phyloP scores from a whole-genome alignment of 2,329 filamentous ascomycete species.

The Alternaria arbusti region DNA sequence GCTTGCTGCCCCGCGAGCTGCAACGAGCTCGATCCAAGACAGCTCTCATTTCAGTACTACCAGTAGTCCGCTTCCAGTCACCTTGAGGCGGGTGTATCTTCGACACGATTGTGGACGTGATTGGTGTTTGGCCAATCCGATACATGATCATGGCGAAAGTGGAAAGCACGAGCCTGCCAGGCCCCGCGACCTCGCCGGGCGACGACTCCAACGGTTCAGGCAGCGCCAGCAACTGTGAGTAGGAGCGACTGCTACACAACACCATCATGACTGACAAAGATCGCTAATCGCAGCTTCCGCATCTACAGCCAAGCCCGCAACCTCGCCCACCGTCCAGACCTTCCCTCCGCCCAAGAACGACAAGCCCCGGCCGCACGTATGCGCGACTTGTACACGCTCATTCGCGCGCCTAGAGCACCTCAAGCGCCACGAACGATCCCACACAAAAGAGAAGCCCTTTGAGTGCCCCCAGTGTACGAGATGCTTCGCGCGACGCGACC shows the following conservation, averaged over 20 bases:
- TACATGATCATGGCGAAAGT: constrained; percentile 32
- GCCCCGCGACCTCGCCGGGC: constrained; percentile 34
- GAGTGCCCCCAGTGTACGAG: constrained; percentile 93
- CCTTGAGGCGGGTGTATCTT: neutral
- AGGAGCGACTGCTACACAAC: neutral
- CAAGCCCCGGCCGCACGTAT: constrained; percentile 94
- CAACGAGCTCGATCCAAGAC: constrained; percentile 13
- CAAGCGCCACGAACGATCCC: constrained; percentile 96
- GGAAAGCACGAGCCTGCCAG: constrained; percentile 35
- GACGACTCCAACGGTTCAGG: constrained; percentile 36
- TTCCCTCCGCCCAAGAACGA: constrained; percentile 92
- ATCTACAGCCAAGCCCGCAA: constrained; percentile 41
- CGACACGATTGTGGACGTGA: constrained; percentile 12
- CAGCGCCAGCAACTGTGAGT: constrained; percentile 44
- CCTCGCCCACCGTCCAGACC: constrained; percentile 35
- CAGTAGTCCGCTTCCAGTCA: constrained; percentile 2
- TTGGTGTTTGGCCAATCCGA: constrained; percentile 18
- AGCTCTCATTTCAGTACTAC: constrained; percentile 8
- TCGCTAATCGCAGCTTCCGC: constrained; percentile 33
- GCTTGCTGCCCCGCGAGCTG: constrained; percentile 23
- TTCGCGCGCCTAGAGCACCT: constrained; percentile 96
- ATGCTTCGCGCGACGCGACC: constrained; percentile 92
- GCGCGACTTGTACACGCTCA: constrained; percentile 85
- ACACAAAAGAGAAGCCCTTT: constrained; percentile 98
- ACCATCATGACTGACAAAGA: constrained; percentile 24